phyloP scores from a whole-genome alignment of 768 basidiomycete species.

The Cubamyces sp. region DNA sequence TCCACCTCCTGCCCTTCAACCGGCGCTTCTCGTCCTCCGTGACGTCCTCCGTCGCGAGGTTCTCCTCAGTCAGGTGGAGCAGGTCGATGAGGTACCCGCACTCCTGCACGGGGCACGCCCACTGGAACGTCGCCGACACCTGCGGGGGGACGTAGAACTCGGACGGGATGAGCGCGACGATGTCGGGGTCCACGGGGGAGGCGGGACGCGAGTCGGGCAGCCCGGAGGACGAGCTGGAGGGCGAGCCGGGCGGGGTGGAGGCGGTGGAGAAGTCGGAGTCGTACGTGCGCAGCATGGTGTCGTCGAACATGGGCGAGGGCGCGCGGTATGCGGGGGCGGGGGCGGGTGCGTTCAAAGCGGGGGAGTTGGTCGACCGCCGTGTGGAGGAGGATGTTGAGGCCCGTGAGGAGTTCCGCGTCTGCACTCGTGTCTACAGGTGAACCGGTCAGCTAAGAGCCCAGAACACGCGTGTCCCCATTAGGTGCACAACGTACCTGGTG shows the following conservation, averaged over 20 bases:
- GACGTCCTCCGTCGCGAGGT: slow-evolving; percentile 29
- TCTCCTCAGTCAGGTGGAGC: slow-evolving; percentile 42
- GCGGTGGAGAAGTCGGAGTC: slow-evolving; percentile 62
- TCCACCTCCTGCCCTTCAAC: slow-evolving; percentile 22
- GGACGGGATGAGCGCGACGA: slow-evolving; percentile 40
- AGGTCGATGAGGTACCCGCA: slow-evolving; percentile 55
- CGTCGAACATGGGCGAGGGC: slow-evolving; percentile 9
- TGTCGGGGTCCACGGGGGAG: slow-evolving; percentile 24
- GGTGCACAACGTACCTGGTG: not conserved
- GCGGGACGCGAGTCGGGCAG: slow-evolving; percentile 31
- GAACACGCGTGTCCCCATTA: not conserved
- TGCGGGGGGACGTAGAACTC: slow-evolving; percentile 39
- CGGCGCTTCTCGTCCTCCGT: slow-evolving; percentile 10
- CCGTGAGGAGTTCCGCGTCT: not conserved
- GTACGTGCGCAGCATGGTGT: slow-evolving; percentile 36
- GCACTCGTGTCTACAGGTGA: not conserved
- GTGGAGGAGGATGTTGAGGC: slow-evolving; percentile 4
- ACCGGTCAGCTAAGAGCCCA: not conserved
- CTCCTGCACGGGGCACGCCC: slow-evolving; percentile 51
- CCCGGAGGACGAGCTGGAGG: slow-evolving; percentile 36
- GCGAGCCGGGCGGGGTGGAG: slow-evolving; percentile 49
- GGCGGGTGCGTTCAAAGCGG: not conserved
- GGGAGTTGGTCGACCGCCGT: not conserved
- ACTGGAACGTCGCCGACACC: slow-evolving; percentile 48
- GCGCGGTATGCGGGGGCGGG: not conserved